Conservation (phyloP, 495 filamentous ascomycete genomes). For the Neurospora sublineolata region DNA sequence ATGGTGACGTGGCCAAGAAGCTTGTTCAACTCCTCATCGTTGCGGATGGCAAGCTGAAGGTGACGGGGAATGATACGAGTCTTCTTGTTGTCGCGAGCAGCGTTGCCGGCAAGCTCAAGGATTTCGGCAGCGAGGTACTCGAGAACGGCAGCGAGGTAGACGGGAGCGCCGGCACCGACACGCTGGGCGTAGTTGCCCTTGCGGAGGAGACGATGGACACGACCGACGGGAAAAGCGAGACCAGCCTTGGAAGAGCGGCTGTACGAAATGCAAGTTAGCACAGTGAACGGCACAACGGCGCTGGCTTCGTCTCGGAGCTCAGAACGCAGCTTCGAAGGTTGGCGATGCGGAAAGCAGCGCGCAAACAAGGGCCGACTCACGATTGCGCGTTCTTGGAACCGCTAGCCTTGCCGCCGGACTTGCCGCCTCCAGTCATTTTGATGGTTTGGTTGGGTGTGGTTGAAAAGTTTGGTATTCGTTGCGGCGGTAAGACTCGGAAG, state of each 20-base stretch:
- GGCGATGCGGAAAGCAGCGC: constrained; percentile 6
- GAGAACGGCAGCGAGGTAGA: constrained; percentile 95
- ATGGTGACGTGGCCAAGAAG: constrained; percentile 98
- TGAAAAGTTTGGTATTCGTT: constrained; percentile 9
- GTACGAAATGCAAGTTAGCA: constrained; percentile 25
- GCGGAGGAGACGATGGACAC: constrained; percentile 98
- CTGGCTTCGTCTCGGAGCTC: not conserved
- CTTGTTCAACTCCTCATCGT: constrained; percentile 99
- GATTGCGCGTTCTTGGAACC: constrained; percentile 95
- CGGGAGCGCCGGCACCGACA: constrained; percentile 97
- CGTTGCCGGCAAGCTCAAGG: constrained; percentile 96
- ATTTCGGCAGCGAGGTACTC: constrained; percentile 99
- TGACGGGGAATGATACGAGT: constrained; percentile 99
- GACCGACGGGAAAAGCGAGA: constrained; percentile 97
- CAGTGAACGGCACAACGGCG: constrained; percentile 16
- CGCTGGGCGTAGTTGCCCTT: constrained; percentile 99
- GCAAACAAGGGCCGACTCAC: constrained; percentile 42
- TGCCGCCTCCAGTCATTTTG: constrained; percentile 98
- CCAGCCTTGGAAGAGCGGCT: constrained; percentile 99
- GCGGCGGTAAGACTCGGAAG: constrained; percentile 16
- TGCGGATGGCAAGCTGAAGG: constrained; percentile 97
- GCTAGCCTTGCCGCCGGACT: constrained; percentile 97
- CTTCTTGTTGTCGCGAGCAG: constrained; percentile 99
- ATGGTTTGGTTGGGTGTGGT: constrained; percentile 31
- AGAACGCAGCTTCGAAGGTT: constrained; percentile 1